These are phyloP conservation scores for Talaromyces sp. DNA, from an alignment of 2,329 filamentous ascomycete genomes.

Conservation along the genomic window DNA sequence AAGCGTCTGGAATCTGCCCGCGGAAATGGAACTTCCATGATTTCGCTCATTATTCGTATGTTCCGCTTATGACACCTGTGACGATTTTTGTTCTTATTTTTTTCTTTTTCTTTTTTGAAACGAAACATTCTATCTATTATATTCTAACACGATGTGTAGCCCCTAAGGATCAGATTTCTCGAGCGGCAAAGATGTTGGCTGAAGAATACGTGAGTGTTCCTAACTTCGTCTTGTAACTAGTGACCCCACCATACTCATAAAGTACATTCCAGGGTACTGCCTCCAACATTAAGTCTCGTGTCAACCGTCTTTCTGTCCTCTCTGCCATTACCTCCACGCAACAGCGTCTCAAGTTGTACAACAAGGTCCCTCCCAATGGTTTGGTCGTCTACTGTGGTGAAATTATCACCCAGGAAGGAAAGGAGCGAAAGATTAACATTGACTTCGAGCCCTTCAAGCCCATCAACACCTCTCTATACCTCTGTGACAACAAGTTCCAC, in stretches of 20 bases:
- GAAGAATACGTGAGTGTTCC: slow-evolving; percentile 85
- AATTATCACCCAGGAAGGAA: slow-evolving; percentile 98
- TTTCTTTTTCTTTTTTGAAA: slow-evolving; percentile 2
- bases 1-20: slow-evolving; percentile 96
- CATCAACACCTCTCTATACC: slow-evolving; percentile 98
- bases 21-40: slow-evolving; percentile 99
- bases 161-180: slow-evolving; percentile 96
- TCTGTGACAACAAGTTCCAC: slow-evolving; percentile 99
- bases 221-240: background rate
- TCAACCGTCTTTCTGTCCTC: slow-evolving; percentile 96
- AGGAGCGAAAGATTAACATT: slow-evolving; percentile 99
- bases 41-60: slow-evolving; percentile 97
- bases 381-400: slow-evolving; percentile 99
- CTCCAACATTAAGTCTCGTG: slow-evolving; percentile 99
- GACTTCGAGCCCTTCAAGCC: slow-evolving; percentile 99
- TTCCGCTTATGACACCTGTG: slow-evolving; percentile 23
- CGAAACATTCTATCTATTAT: background rate
- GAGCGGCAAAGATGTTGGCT: slow-evolving; percentile 98
- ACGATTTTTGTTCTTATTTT: no score
- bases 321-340: slow-evolving; percentile 99
- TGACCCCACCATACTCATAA: slow-evolving; percentile 10
- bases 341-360: slow-evolving; percentile 98
- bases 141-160: slow-evolving; percentile 55
- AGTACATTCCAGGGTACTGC: slow-evolving; percentile 73
- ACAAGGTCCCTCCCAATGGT: slow-evolving; percentile 96